Evolutionary conservation across 495 filamentous ascomycete species (phyloP), one percentile per base, ranked within the genome.

Genomic region (Darksidea phi): DNA sequence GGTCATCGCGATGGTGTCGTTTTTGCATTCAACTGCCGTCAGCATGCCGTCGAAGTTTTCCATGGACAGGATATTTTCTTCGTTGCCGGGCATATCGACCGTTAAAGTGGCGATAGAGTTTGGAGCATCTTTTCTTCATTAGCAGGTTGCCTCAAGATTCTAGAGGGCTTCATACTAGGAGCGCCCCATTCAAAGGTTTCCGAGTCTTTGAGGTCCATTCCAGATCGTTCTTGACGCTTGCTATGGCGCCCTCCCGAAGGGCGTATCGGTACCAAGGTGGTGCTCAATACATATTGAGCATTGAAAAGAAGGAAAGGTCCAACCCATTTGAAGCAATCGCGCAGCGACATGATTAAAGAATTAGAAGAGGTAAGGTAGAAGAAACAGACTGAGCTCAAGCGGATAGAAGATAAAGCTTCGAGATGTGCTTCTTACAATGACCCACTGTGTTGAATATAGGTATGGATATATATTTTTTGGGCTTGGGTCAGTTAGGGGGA

Each of bases 31-130:
- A 15, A 74, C 61, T 2, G 71, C 69, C 17, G 51, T 67, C 17
- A 73, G 49, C 60, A 75, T 52, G 28, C 67, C 64, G 3, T 67
- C 53, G 46, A 78, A 72, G 20, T 63, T 70, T 53, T 76, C 75
- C 63, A 76, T 68, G 8, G 67, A 67, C 13, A 78, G 20, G 55
- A 78, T 72, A 48, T 68, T 70, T 47, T 72, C 70, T 47, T 68
- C 48, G 8, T 75, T 59, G 15, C 64, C 74, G 8, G 68, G 70
- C 36, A 67, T 69, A 41, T 67, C 65, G 32, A 75, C 57, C 3
- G 73, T 76, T 32, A 77, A 61, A 34, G 73, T 76, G 8, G 67
- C 75, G 32, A 54, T 59, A 18, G 20, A 25, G 37, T 24, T 8
- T 24, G 26, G 41, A 12, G 59, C 45, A 58, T 64, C 59, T 34